phyloP scores from a whole-genome alignment of 2,329 filamentous ascomycete species.

The Arthrocladium fulminans region DNA sequence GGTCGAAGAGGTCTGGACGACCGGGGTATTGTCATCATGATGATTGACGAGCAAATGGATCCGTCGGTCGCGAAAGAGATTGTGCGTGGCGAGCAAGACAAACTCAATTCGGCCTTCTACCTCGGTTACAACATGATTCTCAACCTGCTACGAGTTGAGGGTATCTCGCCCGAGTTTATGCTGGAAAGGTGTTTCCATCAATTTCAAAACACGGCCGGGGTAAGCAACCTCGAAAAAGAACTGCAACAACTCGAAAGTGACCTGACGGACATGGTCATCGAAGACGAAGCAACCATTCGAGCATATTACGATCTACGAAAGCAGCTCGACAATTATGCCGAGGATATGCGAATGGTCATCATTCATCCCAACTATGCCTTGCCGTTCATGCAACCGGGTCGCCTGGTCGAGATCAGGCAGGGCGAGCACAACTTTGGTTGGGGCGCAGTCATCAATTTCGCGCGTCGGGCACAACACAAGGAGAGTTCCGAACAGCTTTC shows the following conservation, averaged over 20 bases:
- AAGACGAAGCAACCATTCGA: slow-evolving; percentile 79
- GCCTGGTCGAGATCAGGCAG: slow-evolving; percentile 77
- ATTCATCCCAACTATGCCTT: slow-evolving; percentile 82
- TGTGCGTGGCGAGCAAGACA: slow-evolving; percentile 92
- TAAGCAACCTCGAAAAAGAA: slow-evolving; percentile 74
- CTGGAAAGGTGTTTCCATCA: slow-evolving; percentile 97
- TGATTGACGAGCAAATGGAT: slow-evolving; percentile 95
- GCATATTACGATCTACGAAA: slow-evolving; percentile 89
- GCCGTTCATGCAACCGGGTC: slow-evolving; percentile 77
- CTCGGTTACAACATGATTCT: slow-evolving; percentile 99
- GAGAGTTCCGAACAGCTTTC: slow-evolving; percentile 55
- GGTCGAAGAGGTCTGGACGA: slow-evolving; percentile 96
- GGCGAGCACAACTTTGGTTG: slow-evolving; percentile 79
- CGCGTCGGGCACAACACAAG: slow-evolving; percentile 56
- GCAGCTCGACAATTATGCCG: slow-evolving; percentile 71
- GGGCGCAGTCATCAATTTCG: slow-evolving; percentile 76
- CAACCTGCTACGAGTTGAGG: slow-evolving; percentile 92
- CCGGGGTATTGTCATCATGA: slow-evolving; percentile 98
- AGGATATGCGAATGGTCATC: slow-evolving; percentile 85
- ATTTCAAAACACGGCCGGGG: slow-evolving; percentile 89
- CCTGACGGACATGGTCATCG: slow-evolving; percentile 63
- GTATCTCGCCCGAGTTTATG: slow-evolving; percentile 98
- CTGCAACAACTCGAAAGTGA: slow-evolving; percentile 69
- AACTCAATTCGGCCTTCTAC: slow-evolving; percentile 94
- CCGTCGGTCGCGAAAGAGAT: slow-evolving; percentile 89